These are phyloP conservation scores for Jamesozyma hellenica DNA, from an alignment of 805 yeast genomes.

Conservation along the genomic window DNA sequence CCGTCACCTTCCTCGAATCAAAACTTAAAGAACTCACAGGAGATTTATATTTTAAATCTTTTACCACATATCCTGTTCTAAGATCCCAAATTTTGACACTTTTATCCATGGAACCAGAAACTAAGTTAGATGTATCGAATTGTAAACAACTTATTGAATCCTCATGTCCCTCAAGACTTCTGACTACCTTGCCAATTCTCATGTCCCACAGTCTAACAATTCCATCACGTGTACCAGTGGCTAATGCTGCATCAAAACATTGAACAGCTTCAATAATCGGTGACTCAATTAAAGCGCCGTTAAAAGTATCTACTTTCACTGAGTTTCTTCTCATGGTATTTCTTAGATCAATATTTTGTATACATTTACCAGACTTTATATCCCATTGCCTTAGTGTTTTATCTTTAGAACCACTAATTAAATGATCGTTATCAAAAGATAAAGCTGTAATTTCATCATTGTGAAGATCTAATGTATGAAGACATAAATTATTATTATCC, in stretches of 20 bases:
- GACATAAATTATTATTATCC: constrained; percentile 22
- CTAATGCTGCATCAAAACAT: constrained; percentile 64
- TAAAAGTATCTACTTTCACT: constrained; percentile 4
- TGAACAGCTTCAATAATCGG: constrained; percentile 59
- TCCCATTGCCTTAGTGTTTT: constrained; percentile 73
- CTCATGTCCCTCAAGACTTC: constrained; percentile 55
- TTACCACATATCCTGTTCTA: constrained; percentile 51
- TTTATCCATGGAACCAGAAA: constrained; percentile 55
- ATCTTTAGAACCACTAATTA: constrained; percentile 63
- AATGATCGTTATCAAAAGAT: constrained; percentile 39
- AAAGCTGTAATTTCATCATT: constrained; percentile 57
- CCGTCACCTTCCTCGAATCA: constrained; percentile 47
- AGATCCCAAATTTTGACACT: constrained; percentile 64
- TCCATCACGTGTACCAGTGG: constrained; percentile 71
- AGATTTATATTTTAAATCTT: constrained; percentile 49
- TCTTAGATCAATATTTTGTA: constrained; percentile 56
- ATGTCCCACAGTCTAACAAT: constrained; percentile 67
- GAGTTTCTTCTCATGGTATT: constrained; percentile 14
- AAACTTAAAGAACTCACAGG: constrained; percentile 49
- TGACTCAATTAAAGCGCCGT: constrained; percentile 1
- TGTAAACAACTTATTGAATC: constrained; percentile 57
- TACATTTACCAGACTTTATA: constrained; percentile 49
- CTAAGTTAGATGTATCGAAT: constrained; percentile 51
- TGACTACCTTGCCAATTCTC: constrained; percentile 55
- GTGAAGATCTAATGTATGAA: constrained; percentile 51